Evolutionary conservation across 129 eudicot species (phyloP), one percentile per base, ranked within the genome.

Genomic region (Pseudognaphalium luteoalbum): DNA sequence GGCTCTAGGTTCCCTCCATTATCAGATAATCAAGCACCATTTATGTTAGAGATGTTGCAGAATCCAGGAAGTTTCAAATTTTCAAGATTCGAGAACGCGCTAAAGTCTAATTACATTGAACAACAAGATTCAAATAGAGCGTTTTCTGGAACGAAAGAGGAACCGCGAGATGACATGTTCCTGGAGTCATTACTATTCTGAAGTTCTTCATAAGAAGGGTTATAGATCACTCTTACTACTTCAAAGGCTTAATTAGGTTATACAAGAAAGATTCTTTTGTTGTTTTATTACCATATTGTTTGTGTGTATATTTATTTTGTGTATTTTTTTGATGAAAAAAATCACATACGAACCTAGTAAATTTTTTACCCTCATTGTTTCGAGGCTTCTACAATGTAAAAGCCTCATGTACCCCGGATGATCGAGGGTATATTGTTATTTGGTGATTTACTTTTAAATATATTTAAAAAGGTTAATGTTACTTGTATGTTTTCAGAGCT

Each of bases 161-260:
- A 91, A 68, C 90, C 92, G 28, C 82, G 88, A 79, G 96, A 87
- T 60, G 92, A 91, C 81, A 39, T 78, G 83, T 85, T 89, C 79
- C 71, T 83, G 22, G 92, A 85, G 67, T 88, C 95, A 0, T 81
- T 88, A 78, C 78, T 86, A 15, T 82, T 78, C 78, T 91, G 57
- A 84, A 75, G 51, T 17, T 58, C 33, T 64, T 42, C n/a, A 29
- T 2, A 64, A 20, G n/a, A 66, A 28, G 74, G 75, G 56, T 73
- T 66, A 41, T 29, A 73, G 42, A 58, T 42, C 42, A 57, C 80
- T 32, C 68, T 15, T 39, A 44, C 44, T 74, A 80, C 56, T 80
- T 67, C 3, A 76, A 66, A 69, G 68, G 66, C 68, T 54, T 76
- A 67, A 12, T 41, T 80, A 74, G 80, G 44, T 41, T 68, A 80